Conservation (phyloP, 2,329 filamentous ascomycete species). For the Botrytis fragariae region DNA sequence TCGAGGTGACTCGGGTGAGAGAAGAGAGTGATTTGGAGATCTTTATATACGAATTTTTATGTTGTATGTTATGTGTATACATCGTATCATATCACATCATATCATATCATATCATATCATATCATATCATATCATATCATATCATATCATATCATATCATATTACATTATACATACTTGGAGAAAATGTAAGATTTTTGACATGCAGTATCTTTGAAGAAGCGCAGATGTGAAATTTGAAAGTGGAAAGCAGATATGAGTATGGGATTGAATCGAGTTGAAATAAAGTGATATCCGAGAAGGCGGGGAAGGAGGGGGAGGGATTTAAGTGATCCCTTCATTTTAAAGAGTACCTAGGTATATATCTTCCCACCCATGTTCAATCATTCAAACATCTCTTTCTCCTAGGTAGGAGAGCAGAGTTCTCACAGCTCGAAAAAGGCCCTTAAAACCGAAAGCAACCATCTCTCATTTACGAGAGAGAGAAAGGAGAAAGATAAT, state of each 20-base stretch:
- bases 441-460: rapidly evolving
- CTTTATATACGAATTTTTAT: neutral
- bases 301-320: too few species aligned
- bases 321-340: too few species aligned
- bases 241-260: neutral
- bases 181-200: neutral
- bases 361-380: neutral
- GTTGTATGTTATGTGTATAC: neutral
- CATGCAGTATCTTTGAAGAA: neutral
- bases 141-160: too few species aligned
- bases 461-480: neutral
- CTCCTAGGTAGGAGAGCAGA: neutral
- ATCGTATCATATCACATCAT: too few species aligned
- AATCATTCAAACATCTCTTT: neutral
- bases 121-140: too few species aligned
- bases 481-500: neutral
- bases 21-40: too few species aligned
- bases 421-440: neutral
- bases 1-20: too few species aligned
- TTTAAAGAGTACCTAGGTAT: too few species aligned
- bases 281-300: too few species aligned
- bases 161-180: too few species aligned
- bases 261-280: too few species aligned
- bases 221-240: neutral
- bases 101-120: too few species aligned